Evolutionary conservation across 257 asterid species (phyloP).

Genomic region (Solanum virginianum): DNA sequence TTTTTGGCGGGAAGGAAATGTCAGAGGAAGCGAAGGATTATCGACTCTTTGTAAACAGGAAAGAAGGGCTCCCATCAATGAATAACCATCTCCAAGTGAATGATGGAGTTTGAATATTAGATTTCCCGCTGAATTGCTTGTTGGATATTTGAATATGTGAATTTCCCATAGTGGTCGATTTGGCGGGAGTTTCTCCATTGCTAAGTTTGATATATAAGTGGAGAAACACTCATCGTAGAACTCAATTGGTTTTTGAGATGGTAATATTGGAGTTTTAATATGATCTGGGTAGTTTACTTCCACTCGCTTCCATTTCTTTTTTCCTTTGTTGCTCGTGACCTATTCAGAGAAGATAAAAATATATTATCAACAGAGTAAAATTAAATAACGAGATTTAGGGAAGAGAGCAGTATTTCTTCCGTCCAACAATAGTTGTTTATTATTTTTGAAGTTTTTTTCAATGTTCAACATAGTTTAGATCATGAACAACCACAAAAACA

Average conservation of each 20-base stretch:
- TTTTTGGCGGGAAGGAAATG: conserved; percentile 28
- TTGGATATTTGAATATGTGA: conserved; percentile 53
- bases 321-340: conserved; percentile 38
- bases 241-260: conserved; percentile 13
- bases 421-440: no score
- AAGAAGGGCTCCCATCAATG: conserved; percentile 70
- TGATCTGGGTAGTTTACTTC: conserved; percentile 42
- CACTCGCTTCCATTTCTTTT: conserved; percentile 46
- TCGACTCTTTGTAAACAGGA: conserved; percentile 57
- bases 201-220: conserved; percentile 36
- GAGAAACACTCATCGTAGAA: conserved; percentile 31
- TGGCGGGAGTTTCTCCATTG: conserved; percentile 20
- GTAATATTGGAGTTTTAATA: conserved; percentile 22
- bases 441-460: no score
- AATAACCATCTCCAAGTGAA: conserved; percentile 65
- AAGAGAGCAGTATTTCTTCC: no score
- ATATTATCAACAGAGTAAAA: background rate
- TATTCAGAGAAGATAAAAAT: background rate
- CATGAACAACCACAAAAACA: background rate
- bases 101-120: conserved; percentile 55
- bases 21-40: conserved; percentile 35
- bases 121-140: conserved; percentile 28
- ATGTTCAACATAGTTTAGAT: background rate
- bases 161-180: conserved; percentile 62
- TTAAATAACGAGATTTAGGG: no score